phyloP scores from a whole-genome alignment of 257 asterid species.

The Paraleonurus japonicus region DNA sequence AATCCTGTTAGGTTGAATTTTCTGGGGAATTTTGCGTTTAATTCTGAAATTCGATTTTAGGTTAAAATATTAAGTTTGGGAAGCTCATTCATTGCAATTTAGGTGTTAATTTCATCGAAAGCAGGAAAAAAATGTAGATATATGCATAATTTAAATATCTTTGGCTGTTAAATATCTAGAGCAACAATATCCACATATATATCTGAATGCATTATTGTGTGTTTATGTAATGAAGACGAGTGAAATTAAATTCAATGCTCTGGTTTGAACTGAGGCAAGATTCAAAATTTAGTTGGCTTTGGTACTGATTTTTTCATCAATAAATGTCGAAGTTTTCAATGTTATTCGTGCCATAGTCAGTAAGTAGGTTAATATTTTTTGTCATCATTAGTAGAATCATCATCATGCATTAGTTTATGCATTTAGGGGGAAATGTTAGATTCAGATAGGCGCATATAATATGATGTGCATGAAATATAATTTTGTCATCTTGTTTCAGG shows the following conservation, averaged over 20 bases:
- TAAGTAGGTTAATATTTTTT: not conserved
- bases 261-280: not conserved
- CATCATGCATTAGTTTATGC: conserved; percentile 5
- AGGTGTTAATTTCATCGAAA: not conserved
- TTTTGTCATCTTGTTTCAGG: conserved; percentile 25
- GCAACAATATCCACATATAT: not conserved
- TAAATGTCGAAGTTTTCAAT: not conserved
- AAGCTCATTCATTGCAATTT: conserved; percentile 10
- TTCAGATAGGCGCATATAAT: not conserved
- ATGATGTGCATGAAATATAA: not conserved
- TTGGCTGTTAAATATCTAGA: not conserved
- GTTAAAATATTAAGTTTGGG: not conserved
- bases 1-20: not conserved
- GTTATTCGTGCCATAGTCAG: not conserved
- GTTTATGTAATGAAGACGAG: conserved; percentile 2
- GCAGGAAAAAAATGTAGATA: conserved; percentile 1
- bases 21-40: not conserved
- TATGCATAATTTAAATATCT: not conserved
- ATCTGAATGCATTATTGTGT: not conserved
- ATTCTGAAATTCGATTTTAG: conserved; percentile 11
- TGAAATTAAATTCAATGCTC: conserved; percentile 10
- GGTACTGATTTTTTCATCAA: not conserved
- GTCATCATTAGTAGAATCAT: not conserved
- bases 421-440: conserved; percentile 8
- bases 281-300: not conserved